Conservation (phyloP, 2,329 filamentous ascomycete species). For the Coniochaeta hoffmannii region DNA sequence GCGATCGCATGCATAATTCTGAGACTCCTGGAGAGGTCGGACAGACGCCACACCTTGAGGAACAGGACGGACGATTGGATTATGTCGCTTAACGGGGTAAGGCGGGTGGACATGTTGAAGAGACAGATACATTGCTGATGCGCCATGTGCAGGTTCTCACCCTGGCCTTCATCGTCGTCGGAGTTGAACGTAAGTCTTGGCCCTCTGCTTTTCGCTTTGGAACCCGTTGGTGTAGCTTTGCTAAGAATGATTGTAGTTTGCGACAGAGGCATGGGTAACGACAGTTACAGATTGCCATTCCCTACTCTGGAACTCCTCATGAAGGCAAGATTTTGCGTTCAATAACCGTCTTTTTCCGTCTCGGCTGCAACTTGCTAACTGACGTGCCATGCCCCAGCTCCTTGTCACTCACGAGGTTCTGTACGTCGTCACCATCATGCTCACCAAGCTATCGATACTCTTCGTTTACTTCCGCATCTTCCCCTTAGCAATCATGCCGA, state of each 20-base stretch:
- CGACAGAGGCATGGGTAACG: not conserved
- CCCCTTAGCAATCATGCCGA: not conserved
- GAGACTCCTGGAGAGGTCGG: not conserved
- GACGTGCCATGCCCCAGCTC: not conserved
- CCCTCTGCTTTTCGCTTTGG: not conserved
- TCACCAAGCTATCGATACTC: constrained; percentile 1
- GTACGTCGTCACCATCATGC: not conserved
- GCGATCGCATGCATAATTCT: not conserved
- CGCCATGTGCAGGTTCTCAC: not conserved
- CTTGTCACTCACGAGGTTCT: not conserved
- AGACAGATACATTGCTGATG: not conserved
- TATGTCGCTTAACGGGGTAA: not conserved
- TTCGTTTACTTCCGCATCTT: constrained; percentile 3
- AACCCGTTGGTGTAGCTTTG: not conserved
- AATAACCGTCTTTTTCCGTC: not conserved
- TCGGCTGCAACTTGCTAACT: too few relatives aligned
- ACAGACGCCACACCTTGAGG: not conserved
- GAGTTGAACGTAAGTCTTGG: not conserved
- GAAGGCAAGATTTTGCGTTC: not conserved
- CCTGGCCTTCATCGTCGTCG: not conserved
- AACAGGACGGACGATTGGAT: not conserved
- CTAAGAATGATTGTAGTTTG: not conserved
- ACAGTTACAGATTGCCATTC: not conserved
- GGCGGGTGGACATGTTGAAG: not conserved
- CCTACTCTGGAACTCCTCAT: not conserved